A percentile compares a stretch with the other conserved stretches of the same genome.
phyloP scores from a whole-genome alignment of 2,329 filamentous ascomycete species.

The Daldinia eschscholtzii region DNA sequence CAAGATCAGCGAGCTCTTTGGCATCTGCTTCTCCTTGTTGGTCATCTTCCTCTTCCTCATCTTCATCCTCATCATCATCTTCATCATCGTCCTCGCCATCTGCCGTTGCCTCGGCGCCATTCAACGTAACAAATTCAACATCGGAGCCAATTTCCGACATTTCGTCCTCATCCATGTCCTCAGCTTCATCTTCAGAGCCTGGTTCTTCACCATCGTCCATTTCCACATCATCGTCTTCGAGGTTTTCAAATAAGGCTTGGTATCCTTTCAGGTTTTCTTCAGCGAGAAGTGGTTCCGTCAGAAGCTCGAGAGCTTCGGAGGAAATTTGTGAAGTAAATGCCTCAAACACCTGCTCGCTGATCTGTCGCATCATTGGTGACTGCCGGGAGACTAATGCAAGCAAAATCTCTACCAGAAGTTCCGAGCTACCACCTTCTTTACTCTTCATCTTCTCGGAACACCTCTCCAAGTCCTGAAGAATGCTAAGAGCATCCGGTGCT shows the following conservation, averaged over 20 bases:
- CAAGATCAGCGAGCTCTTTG: constrained; percentile 65
- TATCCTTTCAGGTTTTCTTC: constrained; percentile 88
- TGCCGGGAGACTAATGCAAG: constrained; percentile 90
- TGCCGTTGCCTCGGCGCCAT: constrained; percentile 58
- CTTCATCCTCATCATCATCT: constrained; percentile 57
- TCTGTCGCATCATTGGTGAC: constrained; percentile 85
- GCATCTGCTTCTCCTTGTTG: constrained; percentile 55
- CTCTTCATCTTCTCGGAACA: constrained; percentile 77
- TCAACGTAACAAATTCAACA: constrained; percentile 57
- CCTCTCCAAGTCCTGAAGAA: constrained; percentile 83
- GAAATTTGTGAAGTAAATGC: constrained; percentile 83
- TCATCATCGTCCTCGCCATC: constrained; percentile 54
- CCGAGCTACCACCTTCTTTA: constrained; percentile 70
- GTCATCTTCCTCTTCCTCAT: constrained; percentile 60
- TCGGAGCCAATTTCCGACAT: constrained; percentile 55
- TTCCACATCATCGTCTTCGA: constrained; percentile 72
- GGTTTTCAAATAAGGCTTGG: constrained; percentile 84
- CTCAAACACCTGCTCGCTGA: constrained; percentile 89
- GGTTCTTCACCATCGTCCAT: constrained; percentile 61
- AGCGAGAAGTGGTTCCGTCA: constrained; percentile 77
- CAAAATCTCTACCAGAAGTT: constrained; percentile 86
- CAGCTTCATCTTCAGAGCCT: constrained; percentile 58
- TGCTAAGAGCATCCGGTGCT: constrained; percentile 84
- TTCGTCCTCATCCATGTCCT: constrained; percentile 58
- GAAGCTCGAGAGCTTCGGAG: constrained; percentile 74